Conservation (phyloP, 2,329 filamentous ascomycete genomes). For the Aureobasidium sp. region DNA sequence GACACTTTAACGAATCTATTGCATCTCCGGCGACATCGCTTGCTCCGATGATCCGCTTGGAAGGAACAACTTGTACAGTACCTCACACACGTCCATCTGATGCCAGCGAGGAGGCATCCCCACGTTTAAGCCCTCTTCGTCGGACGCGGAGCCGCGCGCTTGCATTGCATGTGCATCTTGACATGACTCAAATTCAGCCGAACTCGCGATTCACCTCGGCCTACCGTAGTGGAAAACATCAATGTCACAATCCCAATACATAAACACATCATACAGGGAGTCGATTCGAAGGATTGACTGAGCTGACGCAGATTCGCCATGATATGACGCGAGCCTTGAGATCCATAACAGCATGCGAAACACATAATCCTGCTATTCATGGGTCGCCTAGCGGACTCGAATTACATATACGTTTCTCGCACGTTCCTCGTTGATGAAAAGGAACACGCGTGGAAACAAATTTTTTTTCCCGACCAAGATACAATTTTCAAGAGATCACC, state of each 20-base stretch:
- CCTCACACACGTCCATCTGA: background rate
- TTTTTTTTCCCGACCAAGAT: slow-evolving; percentile 8
- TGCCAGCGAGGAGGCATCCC: background rate
- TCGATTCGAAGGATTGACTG: background rate
- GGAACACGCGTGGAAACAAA: slow-evolving; percentile 13
- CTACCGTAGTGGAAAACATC: slow-evolving; percentile 1
- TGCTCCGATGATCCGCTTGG: background rate
- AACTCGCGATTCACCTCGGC: background rate
- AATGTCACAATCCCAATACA: background rate
- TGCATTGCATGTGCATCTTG: slow-evolving; percentile 14
- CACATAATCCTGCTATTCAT: background rate
- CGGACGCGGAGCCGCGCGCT: slow-evolving; percentile 12
- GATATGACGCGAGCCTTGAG: background rate
- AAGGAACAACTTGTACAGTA: background rate
- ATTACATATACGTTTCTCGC: background rate
- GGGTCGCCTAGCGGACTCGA: background rate
- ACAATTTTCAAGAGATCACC: slow-evolving; percentile 1
- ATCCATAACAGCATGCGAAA: background rate
- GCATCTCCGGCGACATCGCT: slow-evolving; percentile 5
- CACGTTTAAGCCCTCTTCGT: background rate
- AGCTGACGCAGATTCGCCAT: background rate
- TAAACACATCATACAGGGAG: background rate
- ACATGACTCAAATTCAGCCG: slow-evolving; percentile 4
- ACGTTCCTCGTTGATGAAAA: slow-evolving; percentile 3
- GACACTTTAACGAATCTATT: slow-evolving; percentile 6